These are phyloP conservation scores for Sclerotinia trifoliorum DNA, from an alignment of 2,329 filamentous ascomycete species.

Conservation along the genomic window DNA sequence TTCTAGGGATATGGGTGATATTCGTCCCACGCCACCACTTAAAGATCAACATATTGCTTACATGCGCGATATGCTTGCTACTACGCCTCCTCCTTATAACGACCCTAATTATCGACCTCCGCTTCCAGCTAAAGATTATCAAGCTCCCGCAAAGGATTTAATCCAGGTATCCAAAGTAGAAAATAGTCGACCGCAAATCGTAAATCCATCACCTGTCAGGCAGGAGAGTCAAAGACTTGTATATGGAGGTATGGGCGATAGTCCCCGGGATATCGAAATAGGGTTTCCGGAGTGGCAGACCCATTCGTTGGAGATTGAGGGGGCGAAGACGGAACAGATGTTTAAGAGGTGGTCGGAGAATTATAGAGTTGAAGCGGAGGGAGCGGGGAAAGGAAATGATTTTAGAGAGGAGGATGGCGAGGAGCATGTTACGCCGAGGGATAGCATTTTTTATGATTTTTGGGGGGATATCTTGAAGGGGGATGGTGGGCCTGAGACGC, in stretches of 20 bases:
- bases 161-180: not conserved
- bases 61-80: not conserved
- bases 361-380: not conserved
- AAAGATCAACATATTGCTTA: not conserved
- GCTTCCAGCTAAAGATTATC: not conserved
- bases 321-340: conserved; percentile 1
- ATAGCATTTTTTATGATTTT: conserved; percentile 12
- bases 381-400: too few relatives aligned
- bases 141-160: too few relatives aligned
- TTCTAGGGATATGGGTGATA: not conserved
- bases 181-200: not conserved
- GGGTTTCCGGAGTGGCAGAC: conserved; percentile 13
- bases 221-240: conserved; percentile 10
- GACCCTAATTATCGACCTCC: not conserved
- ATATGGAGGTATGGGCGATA: conserved; percentile 2
- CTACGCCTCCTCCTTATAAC: not conserved
- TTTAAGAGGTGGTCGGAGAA: conserved; percentile 17
- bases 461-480: not conserved
- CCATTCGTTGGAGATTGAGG: not conserved
- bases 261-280: conserved; percentile 12
- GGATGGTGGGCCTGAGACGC: not conserved
- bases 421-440: not conserved
- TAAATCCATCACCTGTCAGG: conserved; percentile 12
- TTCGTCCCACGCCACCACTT: conserved; percentile 1
- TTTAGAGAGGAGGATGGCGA: not conserved